Evolutionary conservation across 352 stramenopile genomes (phyloP).

Genomic region (Pythium folliculosum): DNA sequence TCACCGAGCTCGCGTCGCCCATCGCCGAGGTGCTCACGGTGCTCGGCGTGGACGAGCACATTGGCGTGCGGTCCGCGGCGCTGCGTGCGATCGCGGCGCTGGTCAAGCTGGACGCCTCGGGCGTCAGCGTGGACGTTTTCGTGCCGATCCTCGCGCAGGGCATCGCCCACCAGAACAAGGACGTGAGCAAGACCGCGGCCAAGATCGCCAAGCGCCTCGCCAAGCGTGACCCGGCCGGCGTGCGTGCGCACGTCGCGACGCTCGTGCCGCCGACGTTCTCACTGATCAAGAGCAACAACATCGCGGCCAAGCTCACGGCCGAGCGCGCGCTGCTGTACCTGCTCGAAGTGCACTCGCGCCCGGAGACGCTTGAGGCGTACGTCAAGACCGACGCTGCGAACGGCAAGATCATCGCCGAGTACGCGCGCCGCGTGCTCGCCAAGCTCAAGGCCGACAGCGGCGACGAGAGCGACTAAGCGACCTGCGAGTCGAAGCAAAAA

Average conservation of each 20-base stretch:
- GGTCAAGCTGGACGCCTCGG: constrained; percentile 49
- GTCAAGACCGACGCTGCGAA: constrained; percentile 53
- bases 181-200: constrained; percentile 70
- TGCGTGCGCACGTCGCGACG: constrained; percentile 48
- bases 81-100: constrained; percentile 58
- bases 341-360: constrained; percentile 81
- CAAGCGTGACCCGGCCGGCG: constrained; percentile 63
- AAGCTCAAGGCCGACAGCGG: constrained; percentile 88
- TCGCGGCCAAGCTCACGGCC: constrained; percentile 85
- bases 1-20: constrained; percentile 29
- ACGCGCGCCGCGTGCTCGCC: constrained; percentile 81
- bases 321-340: constrained; percentile 87
- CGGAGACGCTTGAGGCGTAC: constrained; percentile 80
- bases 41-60: constrained; percentile 68
- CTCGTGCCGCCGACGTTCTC: constrained; percentile 82
- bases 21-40: constrained; percentile 33
- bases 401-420: constrained; percentile 87
- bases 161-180: constrained; percentile 79
- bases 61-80: constrained; percentile 54
- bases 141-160: constrained; percentile 61
- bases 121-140: constrained; percentile 41
- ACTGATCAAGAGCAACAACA: constrained; percentile 89
- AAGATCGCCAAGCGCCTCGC: constrained; percentile 74
- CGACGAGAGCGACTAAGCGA: constrained; percentile 74
- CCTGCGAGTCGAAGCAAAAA: no score